These are phyloP conservation scores for Anisodus tanguticus DNA, from an alignment of 257 asterid species.

Conservation along the genomic window DNA sequence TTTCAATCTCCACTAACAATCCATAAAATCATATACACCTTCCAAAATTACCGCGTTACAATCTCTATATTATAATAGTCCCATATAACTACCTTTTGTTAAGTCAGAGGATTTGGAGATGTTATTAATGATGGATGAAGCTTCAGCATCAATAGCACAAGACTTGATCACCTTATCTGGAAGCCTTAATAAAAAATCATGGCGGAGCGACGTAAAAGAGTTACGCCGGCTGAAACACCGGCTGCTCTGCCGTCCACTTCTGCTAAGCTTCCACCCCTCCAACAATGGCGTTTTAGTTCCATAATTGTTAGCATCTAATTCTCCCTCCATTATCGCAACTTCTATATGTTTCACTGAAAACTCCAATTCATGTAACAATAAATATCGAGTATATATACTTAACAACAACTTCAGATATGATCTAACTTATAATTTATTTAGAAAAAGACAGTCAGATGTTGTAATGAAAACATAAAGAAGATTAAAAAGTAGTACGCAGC, in stretches of 20 bases:
- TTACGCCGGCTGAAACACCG: conserved; percentile 60
- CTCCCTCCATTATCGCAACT: conserved; percentile 15
- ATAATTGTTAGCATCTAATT: conserved; percentile 37
- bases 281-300: conserved; percentile 47
- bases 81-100: conserved; percentile 56
- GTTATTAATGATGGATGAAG: conserved; percentile 41
- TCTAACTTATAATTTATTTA: neutral
- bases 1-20: neutral
- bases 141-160: conserved; percentile 52
- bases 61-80: neutral
- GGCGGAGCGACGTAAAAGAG: conserved; percentile 70
- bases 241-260: conserved; percentile 56
- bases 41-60: neutral
- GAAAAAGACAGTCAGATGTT: neutral
- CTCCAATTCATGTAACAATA: conserved; percentile 48
- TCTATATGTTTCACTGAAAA: conserved; percentile 16
- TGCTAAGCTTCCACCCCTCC: conserved; percentile 46
- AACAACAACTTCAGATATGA: neutral
- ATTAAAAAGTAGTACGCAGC: neutral
- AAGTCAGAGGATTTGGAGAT: conserved; percentile 55
- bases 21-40: neutral
- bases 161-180: conserved; percentile 67
- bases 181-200: conserved; percentile 59
- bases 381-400: neutral
- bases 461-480: neutral